Percentiles rank a stretch among this genome's conserved stretches.
These are phyloP conservation scores for Phytophthora colocasiae DNA, from an alignment of 352 stramenopile species.

Conservation along the genomic window DNA sequence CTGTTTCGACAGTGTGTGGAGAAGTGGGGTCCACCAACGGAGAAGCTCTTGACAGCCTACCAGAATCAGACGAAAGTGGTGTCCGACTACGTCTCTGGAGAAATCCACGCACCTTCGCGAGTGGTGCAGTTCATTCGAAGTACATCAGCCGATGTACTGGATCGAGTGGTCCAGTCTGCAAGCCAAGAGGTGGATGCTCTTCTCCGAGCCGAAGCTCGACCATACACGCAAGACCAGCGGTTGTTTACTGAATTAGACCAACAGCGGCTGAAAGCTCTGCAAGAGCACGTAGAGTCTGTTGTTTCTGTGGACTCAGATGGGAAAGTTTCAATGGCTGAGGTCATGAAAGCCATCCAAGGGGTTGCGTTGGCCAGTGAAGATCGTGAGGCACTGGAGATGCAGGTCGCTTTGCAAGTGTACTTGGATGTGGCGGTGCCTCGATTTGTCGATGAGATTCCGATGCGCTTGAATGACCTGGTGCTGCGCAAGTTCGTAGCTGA, in stretches of 20 bases:
- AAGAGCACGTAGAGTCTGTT: conserved; percentile 23
- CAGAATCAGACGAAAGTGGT: conserved; percentile 34
- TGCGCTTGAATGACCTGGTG: conserved; percentile 43
- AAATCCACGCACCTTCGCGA: conserved; percentile 18
- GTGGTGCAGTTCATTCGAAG: conserved; percentile 37
- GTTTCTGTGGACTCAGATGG: conserved; percentile 1
- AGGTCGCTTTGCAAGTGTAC: conserved; percentile 44
- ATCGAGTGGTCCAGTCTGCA: conserved; percentile 19
- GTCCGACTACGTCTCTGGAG: conserved; percentile 28
- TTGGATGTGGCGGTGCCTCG: conserved; percentile 42
- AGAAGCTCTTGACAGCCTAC: conserved; percentile 38
- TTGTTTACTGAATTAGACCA: conserved; percentile 39
- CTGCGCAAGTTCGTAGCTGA: conserved; percentile 37
- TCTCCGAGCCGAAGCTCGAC: conserved; percentile 38
- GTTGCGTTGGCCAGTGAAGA: conserved; percentile 26
- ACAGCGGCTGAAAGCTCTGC: conserved; percentile 19
- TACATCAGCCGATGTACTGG: conserved; percentile 14
- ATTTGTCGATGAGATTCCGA: conserved; percentile 45
- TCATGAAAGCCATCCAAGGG: conserved; percentile 26
- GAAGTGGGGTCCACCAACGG: conserved; percentile 39
- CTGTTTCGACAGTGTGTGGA: conserved; percentile 51
- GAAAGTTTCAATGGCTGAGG: conserved; percentile 14
- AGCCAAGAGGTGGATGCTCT: conserved; percentile 24
- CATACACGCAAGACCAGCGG: conserved; percentile 48
- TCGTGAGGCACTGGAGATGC: conserved; percentile 41